Evolutionary conservation across 208 protist genomes (phyloP).

Genomic region (Acanthamoeba triangularis): DNA sequence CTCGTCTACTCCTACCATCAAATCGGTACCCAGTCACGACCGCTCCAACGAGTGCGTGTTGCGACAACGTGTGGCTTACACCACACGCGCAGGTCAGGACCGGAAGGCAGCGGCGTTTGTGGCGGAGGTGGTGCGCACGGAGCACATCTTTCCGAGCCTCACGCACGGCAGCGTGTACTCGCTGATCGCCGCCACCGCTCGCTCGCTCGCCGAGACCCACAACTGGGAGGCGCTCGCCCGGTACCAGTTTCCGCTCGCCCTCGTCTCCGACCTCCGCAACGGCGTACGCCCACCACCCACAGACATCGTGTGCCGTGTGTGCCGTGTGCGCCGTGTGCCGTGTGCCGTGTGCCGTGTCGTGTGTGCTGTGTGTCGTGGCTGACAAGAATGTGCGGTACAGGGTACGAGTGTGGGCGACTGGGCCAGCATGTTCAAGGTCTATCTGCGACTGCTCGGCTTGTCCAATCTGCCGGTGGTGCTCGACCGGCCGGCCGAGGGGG

Average conservation of each 20-base stretch:
- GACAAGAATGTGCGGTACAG: neutral
- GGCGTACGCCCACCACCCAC: neutral
- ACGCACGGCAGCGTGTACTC: constrained; percentile 41
- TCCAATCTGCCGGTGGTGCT: neutral
- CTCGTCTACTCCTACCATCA: constrained; percentile 27
- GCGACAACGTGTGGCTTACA: neutral
- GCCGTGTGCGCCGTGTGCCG: neutral
- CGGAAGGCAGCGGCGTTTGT: neutral
- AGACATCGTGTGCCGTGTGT: no score
- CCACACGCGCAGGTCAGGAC: neutral
- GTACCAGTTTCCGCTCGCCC: neutral
- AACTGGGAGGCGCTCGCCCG: neutral
- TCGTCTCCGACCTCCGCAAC: neutral
- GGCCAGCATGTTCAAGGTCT: neutral
- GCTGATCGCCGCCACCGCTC: constrained; percentile 10
- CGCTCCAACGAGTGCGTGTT: neutral
- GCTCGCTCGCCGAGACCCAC: constrained; percentile 4
- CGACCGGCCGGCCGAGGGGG: neutral
- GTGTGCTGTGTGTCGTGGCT: neutral
- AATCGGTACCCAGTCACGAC: neutral
- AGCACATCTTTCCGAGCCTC: neutral
- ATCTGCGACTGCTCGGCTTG: neutral
- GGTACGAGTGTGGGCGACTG: neutral
- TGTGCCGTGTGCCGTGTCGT: neutral
- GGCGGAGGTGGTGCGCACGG: neutral